A percentile compares a stretch with the other conserved stretches of the same genome.
phyloP scores from a whole-genome alignment of 1,284 basidiomycete species.

The Cystobasidium pallidum region DNA sequence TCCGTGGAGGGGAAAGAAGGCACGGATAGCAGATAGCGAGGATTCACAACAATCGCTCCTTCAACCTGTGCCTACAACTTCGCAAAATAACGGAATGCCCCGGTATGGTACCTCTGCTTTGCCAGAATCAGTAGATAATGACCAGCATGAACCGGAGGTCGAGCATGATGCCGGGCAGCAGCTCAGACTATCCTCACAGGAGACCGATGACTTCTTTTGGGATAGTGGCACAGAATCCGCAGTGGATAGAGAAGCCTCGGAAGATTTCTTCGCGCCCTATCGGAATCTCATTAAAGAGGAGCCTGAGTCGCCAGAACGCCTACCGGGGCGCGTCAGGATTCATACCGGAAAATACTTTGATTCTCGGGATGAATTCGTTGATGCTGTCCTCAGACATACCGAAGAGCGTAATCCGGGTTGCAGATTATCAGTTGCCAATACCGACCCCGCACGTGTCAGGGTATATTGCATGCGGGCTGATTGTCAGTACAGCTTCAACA shows the following conservation, averaged over 20 bases:
- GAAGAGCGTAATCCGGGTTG: constrained; percentile 27
- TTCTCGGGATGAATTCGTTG: constrained; percentile 23
- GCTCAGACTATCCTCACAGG: no score
- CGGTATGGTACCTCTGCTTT: background rate
- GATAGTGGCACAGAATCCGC: background rate
- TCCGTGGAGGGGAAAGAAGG: constrained; percentile 1
- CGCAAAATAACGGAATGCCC: background rate
- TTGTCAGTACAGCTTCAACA: constrained; percentile 35
- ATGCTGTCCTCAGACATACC: constrained; percentile 11
- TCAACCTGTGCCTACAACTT: background rate
- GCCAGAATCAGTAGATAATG: background rate
- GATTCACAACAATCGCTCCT: background rate
- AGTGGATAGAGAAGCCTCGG: background rate
- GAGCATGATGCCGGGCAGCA: background rate
- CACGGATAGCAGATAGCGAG: constrained; percentile 9
- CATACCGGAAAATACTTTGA: constrained; percentile 14
- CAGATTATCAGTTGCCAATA: constrained; percentile 19
- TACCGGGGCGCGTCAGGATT: background rate
- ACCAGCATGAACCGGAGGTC: background rate
- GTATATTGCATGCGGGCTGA: constrained; percentile 25
- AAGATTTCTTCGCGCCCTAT: constrained; percentile 8
- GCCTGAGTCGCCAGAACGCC: constrained; percentile 11
- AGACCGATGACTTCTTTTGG: no score
- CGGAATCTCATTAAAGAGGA: constrained; percentile 2
- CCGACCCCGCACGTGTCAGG: constrained; percentile 28